These are phyloP conservation scores for Leucoagaricus sp. DNA, from an alignment of 1,284 basidiomycete species.

Conservation along the genomic window DNA sequence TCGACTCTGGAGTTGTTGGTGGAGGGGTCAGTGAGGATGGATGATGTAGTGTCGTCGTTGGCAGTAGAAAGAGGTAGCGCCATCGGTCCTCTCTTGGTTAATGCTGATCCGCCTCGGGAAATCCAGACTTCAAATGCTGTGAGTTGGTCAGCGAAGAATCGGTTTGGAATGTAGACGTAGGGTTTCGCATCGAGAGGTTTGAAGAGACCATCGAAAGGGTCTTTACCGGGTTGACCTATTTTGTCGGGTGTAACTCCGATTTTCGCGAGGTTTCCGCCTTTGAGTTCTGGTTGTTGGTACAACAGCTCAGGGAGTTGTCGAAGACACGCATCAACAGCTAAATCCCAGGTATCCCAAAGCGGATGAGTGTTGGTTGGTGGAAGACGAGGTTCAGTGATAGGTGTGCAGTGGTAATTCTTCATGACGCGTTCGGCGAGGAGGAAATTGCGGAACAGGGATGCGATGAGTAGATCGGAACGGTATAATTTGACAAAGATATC, in stretches of 20 bases:
- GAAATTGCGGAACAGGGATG: conserved; percentile 96
- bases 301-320: conserved; percentile 92
- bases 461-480: conserved; percentile 94
- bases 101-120: conserved; percentile 82
- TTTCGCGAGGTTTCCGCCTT: conserved; percentile 44
- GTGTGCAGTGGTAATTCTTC: conserved; percentile 98
- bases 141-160: conserved; percentile 95
- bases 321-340: conserved; percentile 95
- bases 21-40: background rate
- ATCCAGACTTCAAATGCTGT: conserved; percentile 99
- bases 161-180: conserved; percentile 82
- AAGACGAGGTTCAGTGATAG: conserved; percentile 89
- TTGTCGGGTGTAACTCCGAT: conserved; percentile 37
- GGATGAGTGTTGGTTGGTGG: conserved; percentile 95
- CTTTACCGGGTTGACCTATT: conserved; percentile 35
- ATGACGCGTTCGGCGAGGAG: conserved; percentile 96
- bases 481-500: conserved; percentile 95
- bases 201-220: conserved; percentile 25
- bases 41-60: background rate
- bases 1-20: background rate
- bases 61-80: conserved; percentile 49
- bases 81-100: conserved; percentile 75
- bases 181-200: conserved; percentile 40
- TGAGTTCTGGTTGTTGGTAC: conserved; percentile 34
- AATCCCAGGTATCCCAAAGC: conserved; percentile 97